Conservation (phyloP, 805 yeast genomes). For the Metahyphopichia silvanorum region DNA sequence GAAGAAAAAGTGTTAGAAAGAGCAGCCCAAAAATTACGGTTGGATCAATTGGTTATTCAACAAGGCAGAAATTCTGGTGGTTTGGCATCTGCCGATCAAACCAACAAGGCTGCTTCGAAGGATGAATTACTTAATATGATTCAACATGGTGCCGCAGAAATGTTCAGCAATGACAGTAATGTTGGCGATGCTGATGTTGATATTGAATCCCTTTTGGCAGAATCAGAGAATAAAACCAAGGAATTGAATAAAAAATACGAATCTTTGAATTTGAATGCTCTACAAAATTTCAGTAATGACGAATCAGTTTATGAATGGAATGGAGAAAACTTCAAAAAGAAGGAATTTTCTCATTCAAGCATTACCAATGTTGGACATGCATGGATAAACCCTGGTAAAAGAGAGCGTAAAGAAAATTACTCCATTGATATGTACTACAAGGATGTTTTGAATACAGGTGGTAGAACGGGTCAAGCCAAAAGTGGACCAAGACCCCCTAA, state of each 20-base stretch:
- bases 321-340: conserved; percentile 76
- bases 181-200: conserved; percentile 41
- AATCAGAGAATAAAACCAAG: conserved; percentile 62
- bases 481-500: conserved; percentile 81
- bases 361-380: conserved; percentile 50
- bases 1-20: conserved; percentile 81
- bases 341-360: conserved; percentile 39
- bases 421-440: conserved; percentile 84
- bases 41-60: conserved; percentile 81
- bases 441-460: conserved; percentile 73
- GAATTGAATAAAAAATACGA: conserved; percentile 62
- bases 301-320: conserved; percentile 81
- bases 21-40: conserved; percentile 74
- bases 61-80: conserved; percentile 54
- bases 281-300: conserved; percentile 71
- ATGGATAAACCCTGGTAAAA: conserved; percentile 84
- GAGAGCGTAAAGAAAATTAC: conserved; percentile 82
- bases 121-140: conserved; percentile 79
- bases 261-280: conserved; percentile 68
- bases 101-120: conserved; percentile 47
- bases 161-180: conserved; percentile 35
- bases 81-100: conserved; percentile 25
- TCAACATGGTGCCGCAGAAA: conserved; percentile 76
- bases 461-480: conserved; percentile 43
- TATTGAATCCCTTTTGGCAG: conserved; percentile 56